Percentiles rank a stretch among this genome's conserved stretches.
Conservation (phyloP, 768 basidiomycete species). For the Collybia sordida region DNA sequence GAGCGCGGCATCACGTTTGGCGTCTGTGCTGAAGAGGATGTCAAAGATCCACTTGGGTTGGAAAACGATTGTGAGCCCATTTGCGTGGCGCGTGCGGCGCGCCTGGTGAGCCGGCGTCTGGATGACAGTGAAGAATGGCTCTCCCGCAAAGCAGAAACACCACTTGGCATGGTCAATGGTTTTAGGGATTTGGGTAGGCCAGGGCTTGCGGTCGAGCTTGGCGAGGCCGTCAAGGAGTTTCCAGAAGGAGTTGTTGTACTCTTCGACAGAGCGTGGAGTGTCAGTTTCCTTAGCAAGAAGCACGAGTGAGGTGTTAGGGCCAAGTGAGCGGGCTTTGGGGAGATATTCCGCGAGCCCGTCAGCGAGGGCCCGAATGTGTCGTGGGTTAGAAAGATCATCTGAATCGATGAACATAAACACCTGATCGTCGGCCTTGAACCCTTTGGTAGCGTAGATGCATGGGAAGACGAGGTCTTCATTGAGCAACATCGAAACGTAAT, state of each 20-base stretch:
- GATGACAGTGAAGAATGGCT: constrained; percentile 20
- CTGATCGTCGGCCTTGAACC: constrained; percentile 19
- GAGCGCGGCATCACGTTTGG: constrained; percentile 16
- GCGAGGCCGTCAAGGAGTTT: constrained; percentile 18
- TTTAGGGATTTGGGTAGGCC: constrained; percentile 14
- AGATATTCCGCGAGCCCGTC: constrained; percentile 15
- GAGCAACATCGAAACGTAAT: constrained; percentile 14
- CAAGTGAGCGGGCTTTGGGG: constrained; percentile 16
- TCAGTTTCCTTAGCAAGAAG: constrained; percentile 18
- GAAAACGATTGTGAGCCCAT: constrained; percentile 20
- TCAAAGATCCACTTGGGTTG: constrained; percentile 24
- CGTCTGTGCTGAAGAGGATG: constrained; percentile 18
- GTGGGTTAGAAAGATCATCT: constrained; percentile 18
- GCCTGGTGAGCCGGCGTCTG: constrained; percentile 18
- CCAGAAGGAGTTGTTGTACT: constrained; percentile 18
- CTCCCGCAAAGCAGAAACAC: constrained; percentile 22
- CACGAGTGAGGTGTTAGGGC: constrained; percentile 20
- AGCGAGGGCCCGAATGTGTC: constrained; percentile 15
- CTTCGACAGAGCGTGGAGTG: constrained; percentile 15
- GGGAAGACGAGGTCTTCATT: constrained; percentile 20
- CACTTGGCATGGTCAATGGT: constrained; percentile 15
- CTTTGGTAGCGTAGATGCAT: constrained; percentile 21
- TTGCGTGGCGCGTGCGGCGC: constrained; percentile 16
- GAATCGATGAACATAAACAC: constrained; percentile 18
- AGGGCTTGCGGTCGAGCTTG: constrained; percentile 15